Percentiles rank a stretch among this genome's conserved stretches.
Conservation (phyloP, 2,329 filamentous ascomycete genomes). For the Claviceps capensis region DNA sequence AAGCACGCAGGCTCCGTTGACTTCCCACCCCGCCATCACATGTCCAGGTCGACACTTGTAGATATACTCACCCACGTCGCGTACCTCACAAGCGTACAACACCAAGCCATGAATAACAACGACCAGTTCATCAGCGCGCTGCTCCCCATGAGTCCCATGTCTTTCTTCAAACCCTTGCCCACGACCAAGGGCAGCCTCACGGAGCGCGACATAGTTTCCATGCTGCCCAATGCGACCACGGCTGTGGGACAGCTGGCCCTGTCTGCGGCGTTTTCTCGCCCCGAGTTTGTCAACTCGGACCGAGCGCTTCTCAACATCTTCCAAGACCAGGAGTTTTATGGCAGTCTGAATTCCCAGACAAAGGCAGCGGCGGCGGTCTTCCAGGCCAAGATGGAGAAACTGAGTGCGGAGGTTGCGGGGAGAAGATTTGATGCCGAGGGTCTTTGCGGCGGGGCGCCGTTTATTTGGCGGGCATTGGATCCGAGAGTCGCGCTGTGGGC, state of each 20-base stretch:
- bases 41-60: constrained; percentile 17
- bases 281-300: constrained; percentile 20
- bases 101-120: constrained; percentile 30
- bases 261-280: constrained; percentile 26
- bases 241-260: constrained; percentile 24
- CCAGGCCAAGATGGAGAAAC: constrained; percentile 20
- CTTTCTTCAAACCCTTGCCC: constrained; percentile 26
- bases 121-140: constrained; percentile 21
- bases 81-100: constrained; percentile 17
- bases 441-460: constrained; percentile 32
- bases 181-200: constrained; percentile 21
- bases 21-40: constrained; percentile 21
- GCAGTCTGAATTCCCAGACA: constrained; percentile 18
- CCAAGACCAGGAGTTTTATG: constrained; percentile 20
- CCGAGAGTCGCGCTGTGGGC: constrained; percentile 3
- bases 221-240: constrained; percentile 19
- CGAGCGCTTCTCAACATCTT: constrained; percentile 29
- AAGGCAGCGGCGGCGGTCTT: constrained; percentile 21
- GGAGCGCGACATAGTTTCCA: constrained; percentile 18
- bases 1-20: constrained; percentile 23
- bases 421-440: constrained; percentile 28
- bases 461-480: constrained; percentile 22
- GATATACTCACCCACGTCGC: constrained; percentile 25
- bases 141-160: constrained; percentile 28
- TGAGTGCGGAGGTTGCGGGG: constrained; percentile 23